A percentile compares a stretch with the other conserved stretches of the same genome.
phyloP scores from a whole-genome alignment of 345 rosid genomes.

The Salix udensis region DNA sequence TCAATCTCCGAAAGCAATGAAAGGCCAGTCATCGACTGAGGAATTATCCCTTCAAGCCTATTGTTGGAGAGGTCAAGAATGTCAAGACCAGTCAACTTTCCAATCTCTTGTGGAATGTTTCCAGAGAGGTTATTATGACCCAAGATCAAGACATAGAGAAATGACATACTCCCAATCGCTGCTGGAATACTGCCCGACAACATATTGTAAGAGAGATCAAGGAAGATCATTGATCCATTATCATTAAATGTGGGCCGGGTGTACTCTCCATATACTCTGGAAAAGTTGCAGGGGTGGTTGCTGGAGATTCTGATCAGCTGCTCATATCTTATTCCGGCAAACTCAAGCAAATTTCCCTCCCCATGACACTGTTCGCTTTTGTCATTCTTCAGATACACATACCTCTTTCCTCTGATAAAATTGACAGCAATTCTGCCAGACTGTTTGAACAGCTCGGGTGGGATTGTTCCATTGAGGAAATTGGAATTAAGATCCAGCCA shows the following conservation, averaged over 20 bases:
- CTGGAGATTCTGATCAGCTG: slow-evolving; percentile 56
- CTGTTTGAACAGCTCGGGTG: slow-evolving; percentile 71
- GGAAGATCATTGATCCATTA: slow-evolving; percentile 90
- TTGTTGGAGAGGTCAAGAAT: slow-evolving; percentile 87
- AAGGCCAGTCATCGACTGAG: slow-evolving; percentile 52
- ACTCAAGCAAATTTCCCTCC: slow-evolving; percentile 86
- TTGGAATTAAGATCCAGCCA: slow-evolving; percentile 95
- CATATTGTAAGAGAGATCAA: slow-evolving; percentile 76
- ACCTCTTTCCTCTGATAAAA: slow-evolving; percentile 74
- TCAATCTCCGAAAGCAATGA: slow-evolving; percentile 61
- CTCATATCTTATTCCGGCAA: slow-evolving; percentile 68
- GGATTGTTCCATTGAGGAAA: slow-evolving; percentile 62
- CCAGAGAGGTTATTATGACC: slow-evolving; percentile 76
- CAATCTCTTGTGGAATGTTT: slow-evolving; percentile 66
- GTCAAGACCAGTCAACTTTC: slow-evolving; percentile 56
- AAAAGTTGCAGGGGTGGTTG: slow-evolving; percentile 79
- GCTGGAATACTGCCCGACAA: slow-evolving; percentile 70
- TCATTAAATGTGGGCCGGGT: slow-evolving; percentile 76
- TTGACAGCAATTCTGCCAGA: slow-evolving; percentile 80
- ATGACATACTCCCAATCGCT: slow-evolving; percentile 75
- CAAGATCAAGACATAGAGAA: slow-evolving; percentile 71
- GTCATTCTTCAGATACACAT: slow-evolving; percentile 69
- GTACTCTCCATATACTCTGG: slow-evolving; percentile 61
- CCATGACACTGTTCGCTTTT: slow-evolving; percentile 84
- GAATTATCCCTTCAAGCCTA: slow-evolving; percentile 61